Conservation (phyloP, 2,329 filamentous ascomycete species). For the Hymenoscyphus fructigenus region DNA sequence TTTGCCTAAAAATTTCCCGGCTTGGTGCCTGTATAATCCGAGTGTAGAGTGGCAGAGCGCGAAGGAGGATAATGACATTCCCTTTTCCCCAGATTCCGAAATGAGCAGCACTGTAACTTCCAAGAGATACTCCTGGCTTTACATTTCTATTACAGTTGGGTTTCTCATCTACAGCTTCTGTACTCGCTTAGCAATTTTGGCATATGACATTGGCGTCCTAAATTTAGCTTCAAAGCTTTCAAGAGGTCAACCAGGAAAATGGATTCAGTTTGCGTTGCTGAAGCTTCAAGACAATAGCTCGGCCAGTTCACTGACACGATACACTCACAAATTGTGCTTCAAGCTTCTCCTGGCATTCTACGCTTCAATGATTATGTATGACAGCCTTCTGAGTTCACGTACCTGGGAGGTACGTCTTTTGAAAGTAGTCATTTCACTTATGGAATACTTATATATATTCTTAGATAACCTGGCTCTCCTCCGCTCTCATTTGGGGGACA, state of each 20-base stretch:
- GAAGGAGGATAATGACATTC: too few relatives aligned
- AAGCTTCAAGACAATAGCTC: background rate
- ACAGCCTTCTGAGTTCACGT: background rate
- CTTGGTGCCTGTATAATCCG: constrained; percentile 13
- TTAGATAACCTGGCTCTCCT: constrained; percentile 5
- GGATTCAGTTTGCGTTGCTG: too few relatives aligned
- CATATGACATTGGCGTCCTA: background rate
- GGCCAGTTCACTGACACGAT: background rate
- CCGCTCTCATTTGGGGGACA: constrained; percentile 1
- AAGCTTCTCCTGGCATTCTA: background rate
- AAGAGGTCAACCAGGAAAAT: too few relatives aligned
- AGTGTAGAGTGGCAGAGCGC: too few relatives aligned
- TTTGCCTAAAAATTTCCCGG: background rate
- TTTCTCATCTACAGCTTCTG: background rate
- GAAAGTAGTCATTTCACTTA: background rate
- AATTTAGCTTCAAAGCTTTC: background rate
- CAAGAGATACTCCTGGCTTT: background rate
- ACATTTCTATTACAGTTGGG: background rate
- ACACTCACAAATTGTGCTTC: background rate
- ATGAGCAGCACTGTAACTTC: background rate
- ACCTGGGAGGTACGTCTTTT: constrained; percentile 8
- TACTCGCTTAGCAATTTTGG: background rate
- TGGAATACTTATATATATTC: background rate
- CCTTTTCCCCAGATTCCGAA: too few relatives aligned
- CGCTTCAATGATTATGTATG: background rate